These are phyloP conservation scores for Aphanomyces stellatus DNA, from an alignment of 352 stramenopile genomes.

Conservation along the genomic window DNA sequence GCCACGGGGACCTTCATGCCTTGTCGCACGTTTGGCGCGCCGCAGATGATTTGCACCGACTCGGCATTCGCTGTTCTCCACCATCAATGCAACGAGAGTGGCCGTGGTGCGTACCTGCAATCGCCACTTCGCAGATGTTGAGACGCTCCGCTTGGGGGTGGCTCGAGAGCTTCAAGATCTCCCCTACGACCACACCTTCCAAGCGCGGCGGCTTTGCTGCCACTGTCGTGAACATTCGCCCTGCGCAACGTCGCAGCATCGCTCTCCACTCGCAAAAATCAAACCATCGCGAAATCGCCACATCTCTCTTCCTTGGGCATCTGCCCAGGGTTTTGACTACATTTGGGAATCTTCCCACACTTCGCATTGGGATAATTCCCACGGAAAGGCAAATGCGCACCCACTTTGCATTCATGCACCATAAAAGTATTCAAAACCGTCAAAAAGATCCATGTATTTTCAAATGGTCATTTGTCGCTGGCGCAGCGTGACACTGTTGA, in stretches of 20 bases:
- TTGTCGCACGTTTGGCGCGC: slow-evolving; percentile 48
- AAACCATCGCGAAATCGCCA: no score
- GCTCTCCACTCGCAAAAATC: background rate
- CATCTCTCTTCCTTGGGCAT: no score
- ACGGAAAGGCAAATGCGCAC: no score
- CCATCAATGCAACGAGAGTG: background rate
- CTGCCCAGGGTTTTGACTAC: no score
- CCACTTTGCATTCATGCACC: no score
- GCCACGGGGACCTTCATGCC: slow-evolving; percentile 57
- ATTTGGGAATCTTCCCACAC: no score
- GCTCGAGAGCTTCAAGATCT: slow-evolving; percentile 49
- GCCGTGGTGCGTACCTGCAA: slow-evolving; percentile 23
- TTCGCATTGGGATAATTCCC: no score
- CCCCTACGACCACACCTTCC: slow-evolving; percentile 42
- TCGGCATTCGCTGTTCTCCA: slow-evolving; percentile 23
- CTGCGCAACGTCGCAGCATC: background rate
- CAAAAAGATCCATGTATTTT: no score
- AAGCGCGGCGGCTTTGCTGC: background rate
- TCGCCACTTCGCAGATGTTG: slow-evolving; percentile 56
- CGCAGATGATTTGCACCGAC: slow-evolving; percentile 72
- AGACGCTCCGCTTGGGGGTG: slow-evolving; percentile 58
- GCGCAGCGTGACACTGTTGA: background rate
- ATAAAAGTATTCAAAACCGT: no score
- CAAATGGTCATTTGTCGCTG: background rate
- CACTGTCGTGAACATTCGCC: background rate